These are phyloP conservation scores for Auricularia heimuer DNA, from an alignment of 768 basidiomycete species.

Conservation along the genomic window DNA sequence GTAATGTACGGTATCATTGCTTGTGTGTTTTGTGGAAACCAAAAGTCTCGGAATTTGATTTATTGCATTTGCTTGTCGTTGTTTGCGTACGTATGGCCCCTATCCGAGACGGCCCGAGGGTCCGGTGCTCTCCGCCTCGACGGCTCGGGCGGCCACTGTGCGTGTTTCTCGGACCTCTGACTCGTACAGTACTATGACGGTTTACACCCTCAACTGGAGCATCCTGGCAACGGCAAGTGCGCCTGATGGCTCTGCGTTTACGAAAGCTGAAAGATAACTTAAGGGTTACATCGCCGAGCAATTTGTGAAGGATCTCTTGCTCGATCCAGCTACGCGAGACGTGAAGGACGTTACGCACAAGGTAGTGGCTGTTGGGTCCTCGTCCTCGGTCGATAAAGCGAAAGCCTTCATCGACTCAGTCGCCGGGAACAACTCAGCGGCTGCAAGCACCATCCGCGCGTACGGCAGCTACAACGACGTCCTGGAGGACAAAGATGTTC, in stretches of 20 bases:
- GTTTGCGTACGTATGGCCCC: constrained; percentile 38
- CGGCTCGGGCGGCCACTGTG: no score
- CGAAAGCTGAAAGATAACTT: no score
- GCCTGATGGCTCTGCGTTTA: background rate
- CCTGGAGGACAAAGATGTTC: constrained; percentile 12
- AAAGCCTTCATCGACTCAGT: constrained; percentile 7
- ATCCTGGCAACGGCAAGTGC: constrained; percentile 9
- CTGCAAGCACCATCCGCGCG: background rate
- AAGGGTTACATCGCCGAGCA: constrained; percentile 7
- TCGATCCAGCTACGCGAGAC: constrained; percentile 8
- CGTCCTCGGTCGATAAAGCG: constrained; percentile 5
- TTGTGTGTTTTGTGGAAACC: background rate
- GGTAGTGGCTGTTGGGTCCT: constrained; percentile 9
- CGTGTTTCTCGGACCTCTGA: background rate
- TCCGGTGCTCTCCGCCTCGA: no score
- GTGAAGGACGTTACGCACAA: constrained; percentile 8
- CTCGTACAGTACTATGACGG: constrained; percentile 1
- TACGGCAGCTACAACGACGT: constrained; percentile 15
- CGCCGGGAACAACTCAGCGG: background rate
- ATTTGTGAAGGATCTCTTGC: constrained; percentile 11
- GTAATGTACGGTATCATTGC: background rate
- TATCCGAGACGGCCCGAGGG: no score
- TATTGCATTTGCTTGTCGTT: constrained; percentile 7
- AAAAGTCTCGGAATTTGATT: background rate
- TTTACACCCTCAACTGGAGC: constrained; percentile 8